Conservation (phyloP, 2,329 filamentous ascomycete species). For the Anisogramma anomala region DNA sequence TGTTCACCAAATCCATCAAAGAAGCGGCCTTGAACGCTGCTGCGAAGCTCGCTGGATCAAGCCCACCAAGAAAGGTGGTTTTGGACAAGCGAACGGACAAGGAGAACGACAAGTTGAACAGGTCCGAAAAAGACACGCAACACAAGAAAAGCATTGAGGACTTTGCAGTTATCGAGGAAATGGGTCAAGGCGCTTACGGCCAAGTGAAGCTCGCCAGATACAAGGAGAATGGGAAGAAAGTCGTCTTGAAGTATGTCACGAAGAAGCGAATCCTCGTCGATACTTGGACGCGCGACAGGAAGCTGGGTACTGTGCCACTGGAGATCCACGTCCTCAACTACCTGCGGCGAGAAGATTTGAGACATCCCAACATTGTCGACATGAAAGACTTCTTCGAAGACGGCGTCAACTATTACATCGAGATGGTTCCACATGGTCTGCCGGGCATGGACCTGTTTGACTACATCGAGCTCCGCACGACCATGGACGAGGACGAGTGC, state of each 20-base stretch:
- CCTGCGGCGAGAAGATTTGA: constrained; percentile 60
- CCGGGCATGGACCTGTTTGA: constrained; percentile 98
- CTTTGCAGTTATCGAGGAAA: constrained; percentile 89
- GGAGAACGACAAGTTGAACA: constrained; percentile 12
- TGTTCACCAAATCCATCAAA: constrained; percentile 45
- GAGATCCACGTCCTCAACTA: constrained; percentile 97
- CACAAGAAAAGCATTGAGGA: constrained; percentile 79
- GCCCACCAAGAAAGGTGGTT: constrained; percentile 14
- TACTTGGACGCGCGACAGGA: constrained; percentile 91
- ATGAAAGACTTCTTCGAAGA: constrained; percentile 69
- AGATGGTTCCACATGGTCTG: constrained; percentile 89
- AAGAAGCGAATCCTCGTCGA: constrained; percentile 94
- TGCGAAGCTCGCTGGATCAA: constrained; percentile 35
- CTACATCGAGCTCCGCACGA: constrained; percentile 91
- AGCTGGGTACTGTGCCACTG: constrained; percentile 84
- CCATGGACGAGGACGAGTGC: constrained; percentile 92
- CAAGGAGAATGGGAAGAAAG: constrained; percentile 69
- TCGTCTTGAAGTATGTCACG: constrained; percentile 95
- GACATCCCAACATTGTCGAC: constrained; percentile 59
- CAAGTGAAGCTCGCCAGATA: constrained; percentile 91
- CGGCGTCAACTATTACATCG: constrained; percentile 92
- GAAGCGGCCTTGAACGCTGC: constrained; percentile 45
- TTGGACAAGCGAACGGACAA: constrained; percentile 17
- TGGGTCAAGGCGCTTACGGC: constrained; percentile 96
- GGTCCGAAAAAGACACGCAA: constrained; percentile 24